Base-by-base conservation (phyloP, 2,329 filamentous ascomycete genomes). In the Fusarium guadeloupense region DNA sequence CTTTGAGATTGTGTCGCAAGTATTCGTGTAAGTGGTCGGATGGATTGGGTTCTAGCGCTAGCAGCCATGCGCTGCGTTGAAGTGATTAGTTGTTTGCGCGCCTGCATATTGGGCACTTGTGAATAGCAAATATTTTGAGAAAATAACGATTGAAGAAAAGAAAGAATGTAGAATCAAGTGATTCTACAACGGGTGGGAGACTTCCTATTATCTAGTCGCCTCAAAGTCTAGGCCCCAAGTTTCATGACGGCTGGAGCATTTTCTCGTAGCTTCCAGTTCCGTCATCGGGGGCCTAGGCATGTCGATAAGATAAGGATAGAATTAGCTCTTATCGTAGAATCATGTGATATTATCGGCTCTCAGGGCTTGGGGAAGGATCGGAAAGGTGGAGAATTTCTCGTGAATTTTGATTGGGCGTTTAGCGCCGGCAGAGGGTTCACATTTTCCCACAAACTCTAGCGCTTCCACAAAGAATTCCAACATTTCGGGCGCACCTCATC, bases 401-500 rank as follows among this genome's bases (percentile, higher is more conserved):
- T 13, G 5, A 39, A n/a, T 48, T 34, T 48, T 52, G 49, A 52
- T 52, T 52, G 49, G 49, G 6, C 41, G 71, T 71, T 54, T 75
- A 77, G 76, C 69, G 66, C 62, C 71, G 69, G 74, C 71, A 69
- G 75, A 78, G 76, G 76, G 76, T 75, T 76, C 75, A 74, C 72
- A 76, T 74, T 78, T 78, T 75, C 75, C 74, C 76, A 77, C 76
- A 77, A 78, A 77, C 72, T 76, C 74, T 75, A 76, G 74, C 66
- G 73, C 72, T 64, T 70, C 74, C 76, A 76, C 74, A 76, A 74
- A 76, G 73, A 76, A 77, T 73, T 76, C 72, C 62, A 74, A 73
- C 74, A 74, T 75, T 76, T 75, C 68, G 74, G 74, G 74, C 69
- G 69, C 62, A 59, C 46, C 41, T 52, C 55, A 67, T 59, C 67